phyloP scores from a whole-genome alignment of 2,329 filamentous ascomycete genomes.

The Didymella exigua region DNA sequence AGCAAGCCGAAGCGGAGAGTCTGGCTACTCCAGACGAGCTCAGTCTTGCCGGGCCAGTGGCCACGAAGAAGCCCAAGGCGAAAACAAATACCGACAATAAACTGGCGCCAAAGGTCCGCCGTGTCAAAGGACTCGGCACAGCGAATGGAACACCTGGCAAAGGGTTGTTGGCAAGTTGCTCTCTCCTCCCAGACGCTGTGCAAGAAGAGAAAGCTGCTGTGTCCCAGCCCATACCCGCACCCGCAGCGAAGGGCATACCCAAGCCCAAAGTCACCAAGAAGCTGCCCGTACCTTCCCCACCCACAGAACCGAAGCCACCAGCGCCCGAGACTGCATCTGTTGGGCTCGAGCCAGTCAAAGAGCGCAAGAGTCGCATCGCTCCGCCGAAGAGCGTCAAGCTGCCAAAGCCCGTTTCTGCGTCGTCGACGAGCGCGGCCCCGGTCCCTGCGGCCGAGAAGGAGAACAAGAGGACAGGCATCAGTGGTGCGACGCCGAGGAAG shows the following conservation, averaged over 20 bases:
- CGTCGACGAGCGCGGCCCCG: background rate
- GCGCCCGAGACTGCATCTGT: constrained; percentile 31
- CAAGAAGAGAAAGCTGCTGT: constrained; percentile 26
- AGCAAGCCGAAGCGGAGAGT: constrained; percentile 37
- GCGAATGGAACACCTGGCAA: constrained; percentile 49
- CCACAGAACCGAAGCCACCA: constrained; percentile 24
- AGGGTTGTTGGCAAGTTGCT: constrained; percentile 37
- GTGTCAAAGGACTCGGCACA: constrained; percentile 41
- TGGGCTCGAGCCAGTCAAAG: constrained; percentile 27
- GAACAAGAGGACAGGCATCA: constrained; percentile 34
- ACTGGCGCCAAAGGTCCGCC: constrained; percentile 42
- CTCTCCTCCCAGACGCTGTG: constrained; percentile 37
- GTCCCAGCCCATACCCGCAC: background rate
- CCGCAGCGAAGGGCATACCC: constrained; percentile 20
- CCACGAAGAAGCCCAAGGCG: constrained; percentile 34
- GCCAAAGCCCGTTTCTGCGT: constrained; percentile 24
- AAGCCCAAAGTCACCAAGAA: constrained; percentile 28
- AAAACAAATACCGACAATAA: constrained; percentile 26
- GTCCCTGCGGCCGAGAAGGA: constrained; percentile 10
- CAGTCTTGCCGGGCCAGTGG: constrained; percentile 24
- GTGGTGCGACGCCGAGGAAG: constrained; percentile 38
- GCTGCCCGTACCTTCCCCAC: constrained; percentile 28
- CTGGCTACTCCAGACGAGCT: constrained; percentile 43
- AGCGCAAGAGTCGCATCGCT: constrained; percentile 42
- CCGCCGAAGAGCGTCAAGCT: constrained; percentile 45